Conservation (phyloP, 2,329 filamentous ascomycete species). For the Sporothrix mexicana region DNA sequence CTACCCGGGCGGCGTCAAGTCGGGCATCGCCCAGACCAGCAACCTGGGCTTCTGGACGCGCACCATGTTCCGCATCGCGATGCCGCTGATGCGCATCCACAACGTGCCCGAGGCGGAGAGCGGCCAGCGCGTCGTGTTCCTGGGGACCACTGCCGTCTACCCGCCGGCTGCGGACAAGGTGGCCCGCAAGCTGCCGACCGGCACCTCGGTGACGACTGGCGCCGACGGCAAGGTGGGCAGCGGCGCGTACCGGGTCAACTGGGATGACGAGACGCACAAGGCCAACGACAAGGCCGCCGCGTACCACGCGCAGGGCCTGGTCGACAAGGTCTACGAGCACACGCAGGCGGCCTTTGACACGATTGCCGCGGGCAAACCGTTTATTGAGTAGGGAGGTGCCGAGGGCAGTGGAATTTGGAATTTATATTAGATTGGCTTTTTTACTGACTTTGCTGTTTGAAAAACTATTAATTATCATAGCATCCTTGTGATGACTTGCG, state of each 20-base stretch:
- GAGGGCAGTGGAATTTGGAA: too few species aligned
- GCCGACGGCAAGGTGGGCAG: conserved; percentile 16
- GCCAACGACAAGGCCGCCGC: not conserved
- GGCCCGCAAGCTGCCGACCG: not conserved
- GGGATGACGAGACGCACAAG: not conserved
- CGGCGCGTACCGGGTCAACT: conserved; percentile 32
- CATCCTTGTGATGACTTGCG: too few species aligned
- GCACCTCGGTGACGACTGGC: not conserved
- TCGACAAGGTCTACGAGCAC: conserved; percentile 29
- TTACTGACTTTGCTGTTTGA: too few species aligned
- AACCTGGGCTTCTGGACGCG: conserved; percentile 21
- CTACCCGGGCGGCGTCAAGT: conserved; percentile 34
- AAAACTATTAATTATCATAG: too few species aligned
- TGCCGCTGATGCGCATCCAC: conserved; percentile 4
- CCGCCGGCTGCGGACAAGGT: not conserved
- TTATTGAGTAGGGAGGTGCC: not conserved
- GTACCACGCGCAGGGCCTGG: conserved; percentile 20
- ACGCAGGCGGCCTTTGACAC: conserved; percentile 28
- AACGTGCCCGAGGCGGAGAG: conserved; percentile 21
- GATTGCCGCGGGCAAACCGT: conserved; percentile 16
- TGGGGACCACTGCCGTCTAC: conserved; percentile 1
- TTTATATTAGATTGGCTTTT: too few species aligned
- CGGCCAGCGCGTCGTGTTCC: conserved; percentile 28
- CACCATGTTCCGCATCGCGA: not conserved
- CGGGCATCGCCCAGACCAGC: conserved; percentile 13